Evolutionary conservation across 202 grass and related monocot genomes (phyloP).

Genomic region (Panicum hallii): DNA sequence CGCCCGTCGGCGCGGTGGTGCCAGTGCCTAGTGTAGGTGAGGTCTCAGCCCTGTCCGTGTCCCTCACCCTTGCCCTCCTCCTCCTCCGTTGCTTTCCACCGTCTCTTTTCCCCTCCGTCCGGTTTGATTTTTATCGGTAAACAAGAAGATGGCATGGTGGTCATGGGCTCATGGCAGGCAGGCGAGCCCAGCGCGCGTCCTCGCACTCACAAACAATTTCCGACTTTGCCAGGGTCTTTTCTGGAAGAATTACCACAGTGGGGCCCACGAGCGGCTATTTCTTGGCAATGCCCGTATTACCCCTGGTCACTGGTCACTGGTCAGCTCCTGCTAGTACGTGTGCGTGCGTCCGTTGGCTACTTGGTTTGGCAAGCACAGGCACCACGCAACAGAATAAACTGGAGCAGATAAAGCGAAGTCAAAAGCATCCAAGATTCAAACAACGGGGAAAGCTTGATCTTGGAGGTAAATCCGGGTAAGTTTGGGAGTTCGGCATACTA

Average conservation of each 20-base stretch:
- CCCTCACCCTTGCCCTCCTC: not conserved
- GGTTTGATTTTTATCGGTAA: conserved; percentile 45
- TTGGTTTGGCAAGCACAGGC: not conserved
- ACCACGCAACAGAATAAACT: not conserved
- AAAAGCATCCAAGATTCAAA: not conserved
- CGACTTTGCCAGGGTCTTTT: not conserved
- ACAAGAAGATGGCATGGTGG: not conserved
- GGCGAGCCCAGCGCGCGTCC: conserved; percentile 6
- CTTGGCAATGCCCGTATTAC: conserved; percentile 3
- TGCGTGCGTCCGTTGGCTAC: not conserved
- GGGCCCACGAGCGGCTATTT: conserved; percentile 19
- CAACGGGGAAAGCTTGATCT: not conserved
- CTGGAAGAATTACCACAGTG: conserved; percentile 13
- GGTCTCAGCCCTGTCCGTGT: conserved; percentile 9
- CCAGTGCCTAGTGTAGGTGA: conserved; percentile 5
- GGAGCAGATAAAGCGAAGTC: not conserved
- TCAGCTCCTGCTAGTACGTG: not conserved
- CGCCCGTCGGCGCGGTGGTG: not conserved
- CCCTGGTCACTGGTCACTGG: conserved; percentile 24
- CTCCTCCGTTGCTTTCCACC: conserved; percentile 7
- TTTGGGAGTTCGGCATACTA: not conserved
- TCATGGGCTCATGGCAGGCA: not conserved
- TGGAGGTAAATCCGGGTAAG: not conserved
- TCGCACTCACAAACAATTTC: not conserved
- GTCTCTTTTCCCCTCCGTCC: conserved; percentile 13